Evolutionary conservation across 2,329 filamentous ascomycete species (phyloP).

Genomic region (Hymenoscyphus fraxineus): DNA sequence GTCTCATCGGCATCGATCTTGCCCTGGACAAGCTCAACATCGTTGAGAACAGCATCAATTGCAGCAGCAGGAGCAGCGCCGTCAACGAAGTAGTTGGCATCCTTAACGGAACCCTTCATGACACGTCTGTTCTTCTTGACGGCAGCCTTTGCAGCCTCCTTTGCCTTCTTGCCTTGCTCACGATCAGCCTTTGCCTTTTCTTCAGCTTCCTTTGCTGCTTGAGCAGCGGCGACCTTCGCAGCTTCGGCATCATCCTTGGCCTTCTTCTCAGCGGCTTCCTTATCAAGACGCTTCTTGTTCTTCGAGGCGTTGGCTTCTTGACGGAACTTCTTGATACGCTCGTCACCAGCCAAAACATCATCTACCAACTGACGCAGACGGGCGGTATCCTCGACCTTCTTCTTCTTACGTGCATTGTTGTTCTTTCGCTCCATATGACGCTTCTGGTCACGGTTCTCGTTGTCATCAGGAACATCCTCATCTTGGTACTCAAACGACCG

Average conservation of each 20-base stretch:
- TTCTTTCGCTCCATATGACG: slow-evolving; percentile 98
- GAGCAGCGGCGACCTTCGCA: slow-evolving; percentile 79
- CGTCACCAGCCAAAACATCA: slow-evolving; percentile 76
- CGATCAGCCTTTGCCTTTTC: slow-evolving; percentile 79
- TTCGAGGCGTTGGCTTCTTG: slow-evolving; percentile 88
- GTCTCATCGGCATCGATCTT: slow-evolving; percentile 92
- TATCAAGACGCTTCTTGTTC: slow-evolving; percentile 90
- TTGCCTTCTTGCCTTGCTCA: slow-evolving; percentile 87
- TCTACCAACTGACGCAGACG: slow-evolving; percentile 89
- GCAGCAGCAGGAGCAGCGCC: slow-evolving; percentile 69
- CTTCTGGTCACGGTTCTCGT: slow-evolving; percentile 98
- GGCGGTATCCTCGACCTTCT: slow-evolving; percentile 95
- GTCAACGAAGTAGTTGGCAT: slow-evolving; percentile 89
- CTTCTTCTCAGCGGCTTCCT: slow-evolving; percentile 87
- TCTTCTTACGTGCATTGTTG: slow-evolving; percentile 95
- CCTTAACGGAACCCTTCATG: slow-evolving; percentile 88
- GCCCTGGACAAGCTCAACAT: slow-evolving; percentile 80
- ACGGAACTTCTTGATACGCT: slow-evolving; percentile 96
- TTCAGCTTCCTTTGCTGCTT: slow-evolving; percentile 77
- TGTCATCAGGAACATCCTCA: slow-evolving; percentile 97
- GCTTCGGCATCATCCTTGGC: slow-evolving; percentile 79
- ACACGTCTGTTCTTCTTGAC: slow-evolving; percentile 99
- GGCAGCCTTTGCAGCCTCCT: slow-evolving; percentile 97
- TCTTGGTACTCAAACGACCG: slow-evolving; percentile 96
- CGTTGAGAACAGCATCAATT: slow-evolving; percentile 78